phyloP scores from a whole-genome alignment of 1,284 basidiomycete species.

The Spongiforma sp. region DNA sequence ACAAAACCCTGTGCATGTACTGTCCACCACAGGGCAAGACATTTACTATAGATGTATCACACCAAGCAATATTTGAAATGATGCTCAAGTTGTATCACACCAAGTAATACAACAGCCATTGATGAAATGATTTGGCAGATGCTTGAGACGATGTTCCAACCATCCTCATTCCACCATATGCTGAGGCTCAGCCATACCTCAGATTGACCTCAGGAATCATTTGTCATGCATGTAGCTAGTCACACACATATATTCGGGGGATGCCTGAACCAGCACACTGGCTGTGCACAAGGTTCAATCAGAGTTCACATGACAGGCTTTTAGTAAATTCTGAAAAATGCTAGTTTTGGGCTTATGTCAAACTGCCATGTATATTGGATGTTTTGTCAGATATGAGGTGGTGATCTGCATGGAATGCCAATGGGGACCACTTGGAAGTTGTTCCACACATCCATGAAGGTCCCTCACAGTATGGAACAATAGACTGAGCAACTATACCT shows the following conservation, averaged over 20 bases:
- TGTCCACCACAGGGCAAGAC: neutral
- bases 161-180: neutral
- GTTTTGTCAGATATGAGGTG: neutral
- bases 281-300: neutral
- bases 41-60: neutral
- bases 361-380: neutral
- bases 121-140: neutral
- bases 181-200: neutral
- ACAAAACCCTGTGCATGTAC: too few relatives aligned
- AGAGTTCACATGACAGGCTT: neutral
- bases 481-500: neutral
- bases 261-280: neutral
- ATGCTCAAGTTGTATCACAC: neutral
- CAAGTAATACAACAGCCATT: neutral
- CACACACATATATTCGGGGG: neutral
- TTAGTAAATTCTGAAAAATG: neutral
- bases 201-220: neutral
- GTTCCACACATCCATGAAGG: neutral
- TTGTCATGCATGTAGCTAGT: neutral
- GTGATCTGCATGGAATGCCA: neutral
- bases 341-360: neutral
- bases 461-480: neutral
- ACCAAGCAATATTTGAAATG: neutral
- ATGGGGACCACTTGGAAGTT: neutral
- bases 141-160: neutral